Percentiles rank a stretch among this genome's conserved stretches.
Evolutionary conservation across 2,329 filamentous ascomycete genomes (phyloP).

Genomic region (Saccharata proteae): DNA sequence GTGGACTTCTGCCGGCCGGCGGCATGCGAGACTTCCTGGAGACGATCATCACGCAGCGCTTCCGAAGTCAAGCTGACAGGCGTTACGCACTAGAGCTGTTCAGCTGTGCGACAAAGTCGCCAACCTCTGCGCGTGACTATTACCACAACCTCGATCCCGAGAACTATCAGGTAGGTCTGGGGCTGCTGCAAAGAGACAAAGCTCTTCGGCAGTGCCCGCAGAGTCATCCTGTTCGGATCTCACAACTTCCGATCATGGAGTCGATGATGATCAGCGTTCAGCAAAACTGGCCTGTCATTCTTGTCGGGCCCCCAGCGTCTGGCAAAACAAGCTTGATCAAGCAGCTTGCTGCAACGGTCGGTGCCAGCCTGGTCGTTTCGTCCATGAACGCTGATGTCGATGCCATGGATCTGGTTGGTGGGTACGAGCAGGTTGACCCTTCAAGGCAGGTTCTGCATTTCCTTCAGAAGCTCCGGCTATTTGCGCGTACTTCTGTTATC

Average conservation of each 20-base stretch:
- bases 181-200: conserved; percentile 51
- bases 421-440: conserved; percentile 88
- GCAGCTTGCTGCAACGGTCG: conserved; percentile 67
- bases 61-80: conserved; percentile 61
- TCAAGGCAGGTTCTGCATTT: conserved; percentile 57
- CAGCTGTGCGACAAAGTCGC: conserved; percentile 16
- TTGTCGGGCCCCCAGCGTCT: conserved; percentile 73
- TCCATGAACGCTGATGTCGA: conserved; percentile 92
- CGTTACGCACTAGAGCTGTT: conserved; percentile 55
- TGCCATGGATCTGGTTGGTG: conserved; percentile 92
- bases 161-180: conserved; percentile 70
- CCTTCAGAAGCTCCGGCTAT: conserved; percentile 40
- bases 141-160: conserved; percentile 57
- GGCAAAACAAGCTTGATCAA: conserved; percentile 76
- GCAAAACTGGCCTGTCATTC: conserved; percentile 75
- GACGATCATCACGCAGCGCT: conserved; percentile 75
- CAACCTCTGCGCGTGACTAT: conserved; percentile 36
- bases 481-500: conserved; percentile 39
- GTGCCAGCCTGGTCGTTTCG: conserved; percentile 67
- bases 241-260: conserved; percentile 62
- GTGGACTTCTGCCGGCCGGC: conserved; percentile 49
- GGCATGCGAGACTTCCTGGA: conserved; percentile 63
- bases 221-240: conserved; percentile 16
- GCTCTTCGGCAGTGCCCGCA: conserved; percentile 7
- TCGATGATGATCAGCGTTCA: conserved; percentile 79